Conservation (phyloP, 1,284 basidiomycete genomes). For the Bjerkandera adusta region DNA sequence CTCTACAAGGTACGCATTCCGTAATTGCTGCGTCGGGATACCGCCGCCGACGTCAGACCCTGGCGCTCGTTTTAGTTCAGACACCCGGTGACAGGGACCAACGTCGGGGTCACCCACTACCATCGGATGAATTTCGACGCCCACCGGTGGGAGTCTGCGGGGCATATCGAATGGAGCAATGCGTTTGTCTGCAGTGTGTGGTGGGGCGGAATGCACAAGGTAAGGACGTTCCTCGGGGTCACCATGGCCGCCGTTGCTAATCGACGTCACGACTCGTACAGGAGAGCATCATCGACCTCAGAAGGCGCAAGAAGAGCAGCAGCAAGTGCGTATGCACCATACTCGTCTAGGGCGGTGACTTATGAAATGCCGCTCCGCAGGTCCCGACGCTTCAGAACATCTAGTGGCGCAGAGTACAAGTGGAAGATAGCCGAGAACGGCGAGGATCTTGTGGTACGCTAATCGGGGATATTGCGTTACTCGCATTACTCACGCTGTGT, state of each 20-base stretch:
- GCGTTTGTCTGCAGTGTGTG: constrained; percentile 41
- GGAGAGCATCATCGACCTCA: constrained; percentile 47
- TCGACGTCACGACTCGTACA: constrained; percentile 19
- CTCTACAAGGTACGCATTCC: constrained; percentile 42
- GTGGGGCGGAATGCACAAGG: constrained; percentile 48
- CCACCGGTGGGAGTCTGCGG: constrained; percentile 46
- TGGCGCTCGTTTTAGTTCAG: constrained; percentile 38
- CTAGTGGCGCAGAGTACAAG: constrained; percentile 49
- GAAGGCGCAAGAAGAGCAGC: constrained; percentile 45
- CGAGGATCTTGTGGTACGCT: constrained; percentile 45
- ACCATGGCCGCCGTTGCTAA: neutral
- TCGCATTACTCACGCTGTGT: neutral
- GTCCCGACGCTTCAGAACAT: constrained; percentile 57
- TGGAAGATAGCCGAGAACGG: constrained; percentile 52
- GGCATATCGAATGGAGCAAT: constrained; percentile 50
- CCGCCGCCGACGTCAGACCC: neutral
- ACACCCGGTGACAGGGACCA: constrained; percentile 46
- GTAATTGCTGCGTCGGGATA: neutral
- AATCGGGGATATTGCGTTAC: neutral
- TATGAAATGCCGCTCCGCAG: constrained; percentile 24
- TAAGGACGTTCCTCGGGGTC: constrained; percentile 23
- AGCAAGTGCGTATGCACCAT: constrained; percentile 42
- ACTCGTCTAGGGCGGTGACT: neutral
- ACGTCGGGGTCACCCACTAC: constrained; percentile 44
- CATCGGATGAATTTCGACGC: constrained; percentile 46